Evolutionary conservation across 371 early-diverging fungal species (phyloP).

Genomic region (Rhizopus microsporus): DNA sequence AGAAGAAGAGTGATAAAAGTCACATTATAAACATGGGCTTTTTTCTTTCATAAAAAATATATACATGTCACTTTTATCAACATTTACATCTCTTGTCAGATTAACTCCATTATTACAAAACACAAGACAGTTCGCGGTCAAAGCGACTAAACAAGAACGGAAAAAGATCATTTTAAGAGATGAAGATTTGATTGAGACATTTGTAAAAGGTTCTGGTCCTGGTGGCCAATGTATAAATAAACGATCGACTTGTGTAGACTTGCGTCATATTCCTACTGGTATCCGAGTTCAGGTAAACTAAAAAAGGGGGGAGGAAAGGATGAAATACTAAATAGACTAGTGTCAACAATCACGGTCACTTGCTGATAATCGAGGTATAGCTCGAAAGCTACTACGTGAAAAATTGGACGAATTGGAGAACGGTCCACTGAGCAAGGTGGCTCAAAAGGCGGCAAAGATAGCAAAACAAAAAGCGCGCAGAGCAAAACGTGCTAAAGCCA

Average conservation of each 20-base stretch:
- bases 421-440: slow-evolving; percentile 66
- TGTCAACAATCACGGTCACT: slow-evolving; percentile 83
- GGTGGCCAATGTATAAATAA: slow-evolving; percentile 96
- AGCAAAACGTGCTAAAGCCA: slow-evolving; percentile 50
- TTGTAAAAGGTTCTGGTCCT: slow-evolving; percentile 88
- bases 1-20: slow-evolving; percentile 13
- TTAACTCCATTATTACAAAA: neutral
- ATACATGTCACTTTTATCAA: slow-evolving; percentile 1
- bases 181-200: slow-evolving; percentile 81
- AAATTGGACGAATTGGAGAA: slow-evolving; percentile 74
- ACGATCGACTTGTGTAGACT: slow-evolving; percentile 79
- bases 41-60: neutral
- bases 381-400: slow-evolving; percentile 65
- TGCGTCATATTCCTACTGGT: slow-evolving; percentile 85
- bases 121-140: slow-evolving; percentile 4
- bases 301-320: neutral
- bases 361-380: slow-evolving; percentile 76
- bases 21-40: neutral
- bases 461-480: slow-evolving; percentile 61
- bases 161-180: slow-evolving; percentile 69
- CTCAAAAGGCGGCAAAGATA: slow-evolving; percentile 64
- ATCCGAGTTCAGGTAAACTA: slow-evolving; percentile 64
- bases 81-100: neutral
- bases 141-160: slow-evolving; percentile 15
- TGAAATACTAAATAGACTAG: slow-evolving; percentile 19